Base-by-base conservation (phyloP, 768 basidiomycete species). In the Roridomyces roridus region DNA sequence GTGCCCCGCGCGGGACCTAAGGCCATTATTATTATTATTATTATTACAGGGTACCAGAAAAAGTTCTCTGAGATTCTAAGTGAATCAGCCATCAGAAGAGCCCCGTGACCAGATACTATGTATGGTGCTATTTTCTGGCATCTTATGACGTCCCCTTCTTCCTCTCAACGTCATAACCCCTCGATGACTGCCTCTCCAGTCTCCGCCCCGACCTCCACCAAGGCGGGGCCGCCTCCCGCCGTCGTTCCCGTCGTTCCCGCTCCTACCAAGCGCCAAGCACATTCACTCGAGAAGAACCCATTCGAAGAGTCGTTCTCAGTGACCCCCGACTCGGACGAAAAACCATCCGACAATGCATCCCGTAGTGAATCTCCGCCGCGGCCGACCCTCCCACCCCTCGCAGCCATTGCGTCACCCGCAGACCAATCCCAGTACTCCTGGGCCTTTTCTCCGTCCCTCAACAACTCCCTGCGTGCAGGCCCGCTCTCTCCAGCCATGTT, bases 401-500 rank as follows among this genome's bases (percentile, higher is more conserved):
- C 90, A 14, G 78, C 89, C 51, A 87, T 94, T 55, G 85, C 89
- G 1, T 90, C 91, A 9, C 86, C 87, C 9, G 79, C 85, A 11
- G 87, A 86, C 62, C 73, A 70, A n/a, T 67, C 77, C 70, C 83
- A 46, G 80, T 92, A 67, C 80, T 81, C 61, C 66, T 94, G 94
- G 91, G 82, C 78, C 31, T 86, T 86, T 68, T 80, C 83, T 37
- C 72, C 82, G 14, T 69, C 86, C 39, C 75, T 88, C 45, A 73
- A 80, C 39, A 90, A 90, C 72, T 95, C 93, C 3, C 85, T 98
- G 29, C 87, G 96, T 42, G 84, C 95, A 0, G 96, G 96, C 5
- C 96, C 96, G 1, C 87, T 98, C 51, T 94, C 92, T 6, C 96
- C 96, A 26, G 95, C 96, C 51, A 96, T 98, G 93, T 88, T 97